phyloP scores from a whole-genome alignment of 345 rosid species.

The Eucalyptus regnans region DNA sequence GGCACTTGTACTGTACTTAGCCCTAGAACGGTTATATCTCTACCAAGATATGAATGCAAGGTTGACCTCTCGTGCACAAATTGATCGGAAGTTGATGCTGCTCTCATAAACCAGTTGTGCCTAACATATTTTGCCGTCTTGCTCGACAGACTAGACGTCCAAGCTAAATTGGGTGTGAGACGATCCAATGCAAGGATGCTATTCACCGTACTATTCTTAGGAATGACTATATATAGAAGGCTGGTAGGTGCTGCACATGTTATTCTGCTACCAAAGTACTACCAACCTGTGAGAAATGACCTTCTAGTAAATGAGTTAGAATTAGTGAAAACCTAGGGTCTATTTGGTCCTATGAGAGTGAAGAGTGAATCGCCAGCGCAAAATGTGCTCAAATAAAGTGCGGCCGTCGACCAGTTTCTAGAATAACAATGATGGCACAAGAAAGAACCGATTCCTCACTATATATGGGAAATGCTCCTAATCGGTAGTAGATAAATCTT shows the following conservation, averaged over 20 bases:
- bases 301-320: neutral
- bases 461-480: neutral
- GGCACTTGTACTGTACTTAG: accelerated
- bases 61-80: too few species aligned
- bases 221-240: neutral
- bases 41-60: accelerated
- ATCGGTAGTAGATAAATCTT: neutral
- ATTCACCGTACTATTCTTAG: accelerated
- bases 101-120: neutral
- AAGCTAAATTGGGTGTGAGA: neutral
- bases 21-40: neutral
- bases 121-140: accelerated
- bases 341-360: accelerated
- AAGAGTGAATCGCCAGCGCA: accelerated
- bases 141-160: neutral
- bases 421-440: accelerated
- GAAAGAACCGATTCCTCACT: neutral
- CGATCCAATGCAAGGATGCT: accelerated
- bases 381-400: neutral
- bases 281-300: accelerated
- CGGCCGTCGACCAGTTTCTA: accelerated
- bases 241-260: accelerated
- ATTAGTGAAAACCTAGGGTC: accelerated
- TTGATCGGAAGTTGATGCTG: neutral
- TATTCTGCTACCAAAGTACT: accelerated